Evolutionary conservation across 768 basidiomycete genomes (phyloP), one percentile per base, ranked within the genome.

Genomic region (Suillus clintonianus): DNA sequence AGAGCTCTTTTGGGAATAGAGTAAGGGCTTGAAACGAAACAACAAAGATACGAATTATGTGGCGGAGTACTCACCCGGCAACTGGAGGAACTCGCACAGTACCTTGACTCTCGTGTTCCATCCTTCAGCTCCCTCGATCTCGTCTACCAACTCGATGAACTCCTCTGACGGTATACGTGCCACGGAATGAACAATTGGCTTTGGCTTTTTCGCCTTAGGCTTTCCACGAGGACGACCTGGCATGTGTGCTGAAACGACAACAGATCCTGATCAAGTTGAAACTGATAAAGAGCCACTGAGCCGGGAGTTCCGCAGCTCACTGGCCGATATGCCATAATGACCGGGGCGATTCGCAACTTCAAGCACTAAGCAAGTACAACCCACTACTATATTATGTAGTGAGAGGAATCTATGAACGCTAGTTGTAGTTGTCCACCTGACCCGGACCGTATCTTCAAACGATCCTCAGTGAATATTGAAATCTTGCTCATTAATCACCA

Each of bases 61-160:
- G 34, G 54, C 42, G 5, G n/a, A n/a, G n/a, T n/a, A 71, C 78
- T 14, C 66, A 84, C 88, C 86, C 45, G 88, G 88, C 5, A 89
- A 71, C 0, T 83, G 75, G 65, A 87, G 85, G 61, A 78, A 71
- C 5, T 75, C 73, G 67, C 87, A 87, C 0, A 89, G 74, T 6
- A 81, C 70, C 22, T 78, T 70, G 30, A 85, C 83, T 34, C 85
- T 74, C 6, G 71, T 67, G 62, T 76, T 72, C 87, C 87, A 89
- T 10, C 79, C 79, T 15, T 80, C 79, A 2, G 83, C 77, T 54
- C 80, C 74, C 62, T 83, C 81, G 59, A 87, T 80, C 54, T 83
- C 80, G 22, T 75, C 75, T 22, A 82, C 56, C 50, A 67, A 56
- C 17, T 10, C 45, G n/a, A 42, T 24, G 2, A 55, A 68, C 3